phyloP scores from a whole-genome alignment of 1,139 yeast species.

The Schizosaccharomyces versatilis region DNA sequence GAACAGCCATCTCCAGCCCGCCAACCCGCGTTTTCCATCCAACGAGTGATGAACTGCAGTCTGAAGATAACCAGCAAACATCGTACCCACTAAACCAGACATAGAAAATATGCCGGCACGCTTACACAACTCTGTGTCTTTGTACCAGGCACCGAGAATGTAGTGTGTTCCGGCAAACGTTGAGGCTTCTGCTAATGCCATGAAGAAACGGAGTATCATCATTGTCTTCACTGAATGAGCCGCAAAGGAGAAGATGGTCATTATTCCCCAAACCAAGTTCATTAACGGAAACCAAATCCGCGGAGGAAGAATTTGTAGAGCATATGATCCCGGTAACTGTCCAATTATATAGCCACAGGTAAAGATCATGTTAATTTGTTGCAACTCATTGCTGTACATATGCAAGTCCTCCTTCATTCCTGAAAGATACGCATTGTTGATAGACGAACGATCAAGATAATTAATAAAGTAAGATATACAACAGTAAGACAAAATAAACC shows the following conservation, averaged over 20 bases:
- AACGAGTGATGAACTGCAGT: slow-evolving; percentile 33
- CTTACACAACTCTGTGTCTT: slow-evolving; percentile 34
- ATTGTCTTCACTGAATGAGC: slow-evolving; percentile 14
- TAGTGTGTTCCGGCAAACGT: slow-evolving; percentile 39
- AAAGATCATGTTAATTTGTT: slow-evolving; percentile 34
- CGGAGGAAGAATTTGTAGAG: background rate
- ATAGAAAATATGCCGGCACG: slow-evolving; percentile 40
- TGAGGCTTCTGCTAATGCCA: slow-evolving; percentile 40
- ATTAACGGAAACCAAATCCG: slow-evolving; percentile 2
- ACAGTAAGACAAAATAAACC: slow-evolving; percentile 32
- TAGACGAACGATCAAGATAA: slow-evolving; percentile 38
- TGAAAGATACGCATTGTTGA: slow-evolving; percentile 39
- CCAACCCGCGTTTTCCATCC: slow-evolving; percentile 28
- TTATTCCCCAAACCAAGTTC: slow-evolving; percentile 1
- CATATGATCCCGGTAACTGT: slow-evolving; percentile 1
- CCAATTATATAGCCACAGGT: slow-evolving; percentile 40
- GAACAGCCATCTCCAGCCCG: slow-evolving; percentile 57
- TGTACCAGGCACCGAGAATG: slow-evolving; percentile 41
- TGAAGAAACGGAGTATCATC: slow-evolving; percentile 34
- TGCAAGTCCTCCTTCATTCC: slow-evolving; percentile 34
- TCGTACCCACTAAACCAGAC: slow-evolving; percentile 38
- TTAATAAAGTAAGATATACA: slow-evolving; percentile 34
- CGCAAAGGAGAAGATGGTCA: background rate
- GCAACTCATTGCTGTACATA: slow-evolving; percentile 30
- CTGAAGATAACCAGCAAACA: slow-evolving; percentile 43